Evolutionary conservation across 352 stramenopile species (phyloP).

Genomic region (Phytopythium cucurbitacearum): DNA sequence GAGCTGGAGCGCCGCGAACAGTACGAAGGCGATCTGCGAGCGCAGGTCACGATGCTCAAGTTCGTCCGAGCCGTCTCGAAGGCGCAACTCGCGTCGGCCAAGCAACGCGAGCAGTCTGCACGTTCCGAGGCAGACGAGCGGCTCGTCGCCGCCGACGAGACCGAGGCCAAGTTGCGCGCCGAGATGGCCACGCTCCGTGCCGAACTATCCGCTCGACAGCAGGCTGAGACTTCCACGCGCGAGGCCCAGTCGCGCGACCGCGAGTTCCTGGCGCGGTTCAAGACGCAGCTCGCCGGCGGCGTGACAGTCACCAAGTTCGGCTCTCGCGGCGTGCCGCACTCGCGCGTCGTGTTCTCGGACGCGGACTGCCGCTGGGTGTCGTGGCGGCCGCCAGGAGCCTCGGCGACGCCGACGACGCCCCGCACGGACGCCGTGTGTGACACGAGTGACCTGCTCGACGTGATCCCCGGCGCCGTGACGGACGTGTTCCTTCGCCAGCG

Average conservation of each 20-base stretch:
- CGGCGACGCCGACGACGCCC: constrained; percentile 24
- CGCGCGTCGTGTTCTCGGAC: constrained; percentile 52
- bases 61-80: constrained; percentile 22
- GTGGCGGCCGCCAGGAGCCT: constrained; percentile 33
- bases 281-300: constrained; percentile 43
- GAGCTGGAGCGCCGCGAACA: constrained; percentile 42
- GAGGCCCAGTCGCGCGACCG: constrained; percentile 32
- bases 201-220: constrained; percentile 31
- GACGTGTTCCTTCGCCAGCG: constrained; percentile 40
- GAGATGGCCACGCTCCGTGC: constrained; percentile 25
- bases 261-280: constrained; percentile 46
- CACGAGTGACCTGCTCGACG: constrained; percentile 44
- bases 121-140: constrained; percentile 14
- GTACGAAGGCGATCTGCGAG: constrained; percentile 27
- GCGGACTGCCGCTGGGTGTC: constrained; percentile 53
- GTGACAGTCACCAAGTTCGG: constrained; percentile 59
- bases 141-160: constrained; percentile 14
- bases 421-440: constrained; percentile 44
- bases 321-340: constrained; percentile 34
- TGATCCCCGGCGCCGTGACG: constrained; percentile 39
- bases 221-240: constrained; percentile 13
- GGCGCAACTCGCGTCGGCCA: constrained; percentile 16
- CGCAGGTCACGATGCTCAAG: constrained; percentile 29
- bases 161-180: constrained; percentile 16
- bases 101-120: constrained; percentile 14